These are phyloP conservation scores for Paraphysoderma sedebokerense DNA, from an alignment of 371 early-diverging fungal species.

Conservation along the genomic window DNA sequence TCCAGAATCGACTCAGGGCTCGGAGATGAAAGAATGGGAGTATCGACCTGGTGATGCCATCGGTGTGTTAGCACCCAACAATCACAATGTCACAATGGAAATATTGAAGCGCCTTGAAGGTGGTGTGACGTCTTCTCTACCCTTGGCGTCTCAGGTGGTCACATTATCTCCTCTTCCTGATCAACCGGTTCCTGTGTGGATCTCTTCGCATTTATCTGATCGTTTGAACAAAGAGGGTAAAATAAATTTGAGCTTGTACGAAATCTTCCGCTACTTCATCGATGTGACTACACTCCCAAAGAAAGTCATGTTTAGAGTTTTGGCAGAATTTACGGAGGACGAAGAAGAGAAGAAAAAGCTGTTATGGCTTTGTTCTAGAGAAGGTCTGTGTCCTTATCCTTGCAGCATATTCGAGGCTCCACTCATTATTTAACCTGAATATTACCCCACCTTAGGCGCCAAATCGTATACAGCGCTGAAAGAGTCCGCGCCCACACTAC, in stretches of 20 bases:
- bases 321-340: constrained; percentile 51
- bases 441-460: constrained; percentile 21
- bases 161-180: neutral
- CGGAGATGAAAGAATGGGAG: constrained; percentile 6
- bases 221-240: neutral
- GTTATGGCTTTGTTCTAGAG: constrained; percentile 57
- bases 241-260: constrained; percentile 14
- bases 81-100: constrained; percentile 15
- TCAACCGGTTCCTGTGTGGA: too few relatives aligned
- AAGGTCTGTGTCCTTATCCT: too few relatives aligned
- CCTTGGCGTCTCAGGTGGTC: neutral
- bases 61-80: constrained; percentile 62
- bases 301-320: constrained; percentile 57
- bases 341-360: constrained; percentile 44
- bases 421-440: too few relatives aligned
- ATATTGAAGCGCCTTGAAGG: constrained; percentile 11
- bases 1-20: too few relatives aligned
- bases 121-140: neutral
- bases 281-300: constrained; percentile 54
- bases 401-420: too few relatives aligned
- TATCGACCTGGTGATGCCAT: constrained; percentile 67
- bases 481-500: constrained; percentile 41
- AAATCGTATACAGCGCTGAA: constrained; percentile 43
- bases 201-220: too few relatives aligned
- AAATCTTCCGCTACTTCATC: constrained; percentile 45